phyloP scores from a whole-genome alignment of 345 rosid genomes.

The Noccaea caerulescens region DNA sequence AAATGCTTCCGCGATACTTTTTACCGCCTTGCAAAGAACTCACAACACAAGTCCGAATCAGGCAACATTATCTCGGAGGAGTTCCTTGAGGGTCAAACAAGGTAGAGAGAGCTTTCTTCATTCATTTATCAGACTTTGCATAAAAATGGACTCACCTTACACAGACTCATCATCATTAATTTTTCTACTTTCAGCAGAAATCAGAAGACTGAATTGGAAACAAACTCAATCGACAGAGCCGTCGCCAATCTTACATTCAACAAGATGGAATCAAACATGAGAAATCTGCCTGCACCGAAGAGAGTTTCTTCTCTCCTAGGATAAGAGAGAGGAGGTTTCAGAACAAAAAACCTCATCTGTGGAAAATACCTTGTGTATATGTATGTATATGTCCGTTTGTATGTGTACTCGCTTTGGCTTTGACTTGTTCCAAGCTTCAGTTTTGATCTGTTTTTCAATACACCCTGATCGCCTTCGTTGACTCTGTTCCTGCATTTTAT shows the following conservation, averaged over 20 bases:
- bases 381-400: background rate
- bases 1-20: slow-evolving; percentile 81
- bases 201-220: slow-evolving; percentile 58
- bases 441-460: slow-evolving; percentile 40
- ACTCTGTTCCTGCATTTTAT: slow-evolving; percentile 14
- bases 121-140: background rate
- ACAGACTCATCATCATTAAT: slow-evolving; percentile 8
- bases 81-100: slow-evolving; percentile 14
- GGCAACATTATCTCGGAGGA: slow-evolving; percentile 29
- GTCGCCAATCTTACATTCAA: slow-evolving; percentile 77
- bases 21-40: slow-evolving; percentile 81
- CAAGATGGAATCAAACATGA: slow-evolving; percentile 56
- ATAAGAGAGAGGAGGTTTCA: slow-evolving; percentile 2
- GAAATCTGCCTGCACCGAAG: slow-evolving; percentile 38
- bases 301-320: slow-evolving; percentile 29
- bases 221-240: slow-evolving; percentile 77
- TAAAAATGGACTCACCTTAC: background rate
- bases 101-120: slow-evolving; percentile 26
- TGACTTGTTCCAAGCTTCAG: slow-evolving; percentile 39
- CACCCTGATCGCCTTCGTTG: slow-evolving; percentile 14
- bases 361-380: slow-evolving; percentile 17
- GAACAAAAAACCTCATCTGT: background rate
- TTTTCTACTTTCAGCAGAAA: slow-evolving; percentile 40
- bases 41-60: slow-evolving; percentile 41
- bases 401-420: slow-evolving; percentile 5